Conservation (phyloP, 2,329 filamentous ascomycete species). For the Trichocomaceae sp. region DNA sequence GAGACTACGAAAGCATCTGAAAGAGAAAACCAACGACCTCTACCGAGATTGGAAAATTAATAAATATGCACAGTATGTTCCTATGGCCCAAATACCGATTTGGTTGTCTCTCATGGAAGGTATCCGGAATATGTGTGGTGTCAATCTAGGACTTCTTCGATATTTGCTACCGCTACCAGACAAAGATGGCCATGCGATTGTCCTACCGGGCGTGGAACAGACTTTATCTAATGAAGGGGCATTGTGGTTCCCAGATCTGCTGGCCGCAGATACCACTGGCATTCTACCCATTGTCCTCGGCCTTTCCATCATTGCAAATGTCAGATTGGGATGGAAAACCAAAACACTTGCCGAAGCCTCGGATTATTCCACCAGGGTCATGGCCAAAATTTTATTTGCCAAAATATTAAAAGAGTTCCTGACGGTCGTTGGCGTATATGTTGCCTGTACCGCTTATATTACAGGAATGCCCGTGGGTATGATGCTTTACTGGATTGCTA, state of each 20-base stretch:
- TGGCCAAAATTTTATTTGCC: constrained; percentile 20
- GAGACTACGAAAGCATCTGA: constrained; percentile 20
- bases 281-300: constrained; percentile 46
- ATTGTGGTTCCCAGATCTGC: constrained; percentile 55
- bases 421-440: constrained; percentile 34
- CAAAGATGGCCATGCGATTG: constrained; percentile 13
- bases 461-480: constrained; percentile 40
- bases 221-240: constrained; percentile 51
- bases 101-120: constrained; percentile 45
- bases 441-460: constrained; percentile 28
- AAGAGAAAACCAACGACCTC: constrained; percentile 22
- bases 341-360: constrained; percentile 18
- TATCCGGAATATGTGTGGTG: constrained; percentile 43
- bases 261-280: constrained; percentile 47
- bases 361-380: constrained; percentile 23
- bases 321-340: constrained; percentile 30
- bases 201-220: constrained; percentile 37
- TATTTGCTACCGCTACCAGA: constrained; percentile 28
- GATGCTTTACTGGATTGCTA: constrained; percentile 47
- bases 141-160: constrained; percentile 34
- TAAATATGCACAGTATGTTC: constrained; percentile 27
- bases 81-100: constrained; percentile 39
- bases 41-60: constrained; percentile 30
- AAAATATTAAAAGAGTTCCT: constrained; percentile 26
- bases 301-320: constrained; percentile 44